Evolutionary conservation across 805 yeast genomes (phyloP).

Genomic region (Pichia exigua): DNA sequence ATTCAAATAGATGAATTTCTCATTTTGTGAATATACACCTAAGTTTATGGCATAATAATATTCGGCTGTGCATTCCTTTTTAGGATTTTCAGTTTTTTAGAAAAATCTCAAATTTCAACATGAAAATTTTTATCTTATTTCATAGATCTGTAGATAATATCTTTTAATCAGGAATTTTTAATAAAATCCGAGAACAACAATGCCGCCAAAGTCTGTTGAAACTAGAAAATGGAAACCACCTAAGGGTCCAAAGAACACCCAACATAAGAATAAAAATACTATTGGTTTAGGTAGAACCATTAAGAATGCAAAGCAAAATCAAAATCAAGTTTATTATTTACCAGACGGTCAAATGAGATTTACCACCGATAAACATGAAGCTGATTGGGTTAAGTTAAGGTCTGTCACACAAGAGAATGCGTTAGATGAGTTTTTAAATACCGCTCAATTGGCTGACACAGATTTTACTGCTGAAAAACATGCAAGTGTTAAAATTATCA

Average conservation of each 20-base stretch:
- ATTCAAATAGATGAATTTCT: too few species aligned
- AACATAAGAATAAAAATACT: conserved; percentile 71
- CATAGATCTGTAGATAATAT: not conserved
- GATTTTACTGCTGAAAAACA: conserved; percentile 91
- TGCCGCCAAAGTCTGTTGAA: conserved; percentile 21
- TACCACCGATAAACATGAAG: conserved; percentile 79
- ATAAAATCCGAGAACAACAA: not conserved
- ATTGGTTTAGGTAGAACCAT: conserved; percentile 84
- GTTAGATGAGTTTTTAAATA: conserved; percentile 85
- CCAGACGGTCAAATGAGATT: conserved; percentile 89
- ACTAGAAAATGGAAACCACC: conserved; percentile 81
- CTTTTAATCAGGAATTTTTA: not conserved
- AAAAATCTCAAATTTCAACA: not conserved
- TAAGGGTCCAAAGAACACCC: conserved; percentile 87
- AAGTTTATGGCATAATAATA: not conserved
- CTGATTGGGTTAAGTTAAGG: conserved; percentile 80
- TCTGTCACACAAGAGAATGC: conserved; percentile 94
- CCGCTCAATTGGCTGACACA: conserved; percentile 93
- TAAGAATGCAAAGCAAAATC: conserved; percentile 61
- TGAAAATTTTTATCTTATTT: conserved; percentile 1
- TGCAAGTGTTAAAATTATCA: conserved; percentile 75
- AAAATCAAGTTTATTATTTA: conserved; percentile 58
- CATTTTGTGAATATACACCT: not conserved
- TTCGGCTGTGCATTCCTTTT: not conserved
- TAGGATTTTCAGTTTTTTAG: not conserved